These are phyloP conservation scores for Ganoderma lingzhi DNA, from an alignment of 1,284 basidiomycete genomes.

Conservation along the genomic window DNA sequence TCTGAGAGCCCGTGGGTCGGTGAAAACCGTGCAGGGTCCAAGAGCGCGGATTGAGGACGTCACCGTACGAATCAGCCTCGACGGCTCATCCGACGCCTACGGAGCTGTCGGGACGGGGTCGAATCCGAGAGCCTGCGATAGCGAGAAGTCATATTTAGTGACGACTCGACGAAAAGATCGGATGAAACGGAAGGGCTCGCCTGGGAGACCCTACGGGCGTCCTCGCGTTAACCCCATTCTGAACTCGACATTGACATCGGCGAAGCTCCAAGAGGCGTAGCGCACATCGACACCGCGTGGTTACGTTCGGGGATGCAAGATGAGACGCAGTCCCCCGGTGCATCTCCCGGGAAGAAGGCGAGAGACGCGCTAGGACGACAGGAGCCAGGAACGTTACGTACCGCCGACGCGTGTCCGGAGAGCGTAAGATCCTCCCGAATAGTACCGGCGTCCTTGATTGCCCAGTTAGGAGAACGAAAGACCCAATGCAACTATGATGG, in stretches of 20 bases:
- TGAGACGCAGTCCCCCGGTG: not conserved
- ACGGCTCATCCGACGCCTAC: not conserved
- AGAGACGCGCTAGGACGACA: not conserved
- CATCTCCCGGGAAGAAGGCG: not conserved
- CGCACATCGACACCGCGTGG: not conserved
- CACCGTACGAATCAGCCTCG: not conserved
- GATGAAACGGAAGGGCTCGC: not conserved
- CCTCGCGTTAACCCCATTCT: not conserved
- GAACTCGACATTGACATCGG: not conserved
- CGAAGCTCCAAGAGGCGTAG: not conserved
- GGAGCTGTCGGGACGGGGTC: not conserved
- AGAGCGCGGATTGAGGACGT: not conserved
- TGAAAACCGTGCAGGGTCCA: not conserved
- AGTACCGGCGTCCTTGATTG: not conserved
- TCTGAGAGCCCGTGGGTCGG: not conserved
- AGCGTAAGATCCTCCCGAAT: too few species aligned
- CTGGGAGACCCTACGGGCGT: not conserved
- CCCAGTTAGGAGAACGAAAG: not conserved
- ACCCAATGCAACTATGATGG: not conserved
- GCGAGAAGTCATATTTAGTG: not conserved
- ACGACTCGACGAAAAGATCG: not conserved
- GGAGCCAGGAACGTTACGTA: not conserved
- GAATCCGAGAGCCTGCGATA: not conserved
- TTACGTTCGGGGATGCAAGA: not conserved
- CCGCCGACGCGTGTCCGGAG: not conserved